Evolutionary conservation across 176 grass and related monocot genomes (phyloP).

Genomic region (Puya raimondii): DNA sequence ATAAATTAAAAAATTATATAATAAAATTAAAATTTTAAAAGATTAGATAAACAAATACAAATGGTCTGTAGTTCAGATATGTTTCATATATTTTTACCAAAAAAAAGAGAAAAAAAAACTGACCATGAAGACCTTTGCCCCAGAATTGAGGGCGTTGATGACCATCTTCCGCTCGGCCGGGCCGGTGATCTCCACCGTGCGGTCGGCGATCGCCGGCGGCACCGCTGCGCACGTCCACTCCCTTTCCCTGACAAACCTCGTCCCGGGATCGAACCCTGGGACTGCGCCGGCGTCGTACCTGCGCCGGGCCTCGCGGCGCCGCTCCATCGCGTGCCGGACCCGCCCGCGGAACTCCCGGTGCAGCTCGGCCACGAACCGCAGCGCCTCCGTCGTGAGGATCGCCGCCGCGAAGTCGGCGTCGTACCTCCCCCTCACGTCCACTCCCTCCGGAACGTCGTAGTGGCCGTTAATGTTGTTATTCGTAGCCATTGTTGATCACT

Average conservation of each 20-base stretch:
- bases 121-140: slow-evolving; percentile 91
- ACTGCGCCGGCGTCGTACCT: slow-evolving; percentile 58
- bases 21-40: no score
- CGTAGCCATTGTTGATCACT: no score
- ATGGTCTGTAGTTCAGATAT: not conserved
- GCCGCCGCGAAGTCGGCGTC: slow-evolving; percentile 45
- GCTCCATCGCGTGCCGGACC: slow-evolving; percentile 67
- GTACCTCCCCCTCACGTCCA: slow-evolving; percentile 73
- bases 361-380: slow-evolving; percentile 51
- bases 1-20: no score
- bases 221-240: slow-evolving; percentile 49
- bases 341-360: slow-evolving; percentile 69
- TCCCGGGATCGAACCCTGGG: slow-evolving; percentile 66
- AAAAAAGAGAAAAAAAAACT: slow-evolving; percentile 1
- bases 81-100: no score
- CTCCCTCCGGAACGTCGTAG: slow-evolving; percentile 75
- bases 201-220: slow-evolving; percentile 60
- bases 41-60: no score
- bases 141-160: slow-evolving; percentile 95
- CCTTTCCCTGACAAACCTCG: slow-evolving; percentile 43
- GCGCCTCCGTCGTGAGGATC: slow-evolving; percentile 62
- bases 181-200: slow-evolving; percentile 87
- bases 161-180: slow-evolving; percentile 85
- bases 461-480: not conserved
- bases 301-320: slow-evolving; percentile 48